Evolutionary conservation across 1,139 yeast genomes (phyloP), one percentile per base, ranked within the genome.

Genomic region (Wickerhamomyces sp.): DNA sequence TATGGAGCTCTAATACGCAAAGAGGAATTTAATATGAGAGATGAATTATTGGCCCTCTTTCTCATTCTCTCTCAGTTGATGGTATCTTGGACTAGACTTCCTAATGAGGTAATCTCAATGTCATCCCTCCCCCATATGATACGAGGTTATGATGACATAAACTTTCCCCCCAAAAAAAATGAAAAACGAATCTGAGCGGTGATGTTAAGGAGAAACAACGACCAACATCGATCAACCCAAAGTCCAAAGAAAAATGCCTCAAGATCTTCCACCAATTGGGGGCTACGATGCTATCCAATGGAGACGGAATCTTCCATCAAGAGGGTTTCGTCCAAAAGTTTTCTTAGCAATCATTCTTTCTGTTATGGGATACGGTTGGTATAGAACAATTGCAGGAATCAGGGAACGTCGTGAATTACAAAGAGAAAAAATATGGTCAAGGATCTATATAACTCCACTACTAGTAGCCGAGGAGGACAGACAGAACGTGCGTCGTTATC

Each of bases 271-370:
- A 63, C 96, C 96, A 53, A 73, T 79, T 58, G 90, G 88, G 52
- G 95, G 95, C 58, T 88, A 87, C 60, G 91, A 84, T 56, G 85
- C 88, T 43, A 78, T 88, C 50, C 96, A 88, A 71, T 88, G 95
- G 95, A 85, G 84, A 71, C 79, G 95, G 67, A 84, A 87, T 65
- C 69, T 88, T 49, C 95, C 95, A 34, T 70, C 94, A 4, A 76
- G 95, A 60, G 95, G 96, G 4, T 86, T 87, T 69, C 73, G 94
- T 54, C 93, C 95, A 18, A 69, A 80, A 41, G 71, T 86, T 45
- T 87, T 84, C 69, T 74, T 86, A 51, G 78, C 79, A 63, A 79
- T 84, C 36, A 66, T 85, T 49, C 69, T 78, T 34, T 87, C 80
- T 10, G 60, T 81, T 63, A 78, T 85, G 67, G 73, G 81, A 6